Percentiles rank a stretch among this genome's conserved stretches.
phyloP scores from a whole-genome alignment of 2,329 filamentous ascomycete species.

The Fusarium palustre region DNA sequence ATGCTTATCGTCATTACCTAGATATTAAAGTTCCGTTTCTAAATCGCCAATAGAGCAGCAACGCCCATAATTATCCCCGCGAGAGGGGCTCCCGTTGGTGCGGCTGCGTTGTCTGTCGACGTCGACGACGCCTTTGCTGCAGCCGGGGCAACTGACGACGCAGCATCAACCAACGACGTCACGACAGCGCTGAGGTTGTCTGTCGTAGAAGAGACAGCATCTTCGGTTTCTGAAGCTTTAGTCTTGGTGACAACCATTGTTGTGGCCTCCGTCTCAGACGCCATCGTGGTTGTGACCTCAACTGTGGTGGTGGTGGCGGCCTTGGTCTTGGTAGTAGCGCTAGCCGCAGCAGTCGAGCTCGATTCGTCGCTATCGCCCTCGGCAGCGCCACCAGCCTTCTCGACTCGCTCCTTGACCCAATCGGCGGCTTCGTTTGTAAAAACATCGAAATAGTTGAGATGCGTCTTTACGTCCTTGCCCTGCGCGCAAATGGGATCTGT shows the following conservation, averaged over 20 bases:
- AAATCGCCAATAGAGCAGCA: slow-evolving; percentile 13
- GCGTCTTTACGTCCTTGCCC: slow-evolving; percentile 8
- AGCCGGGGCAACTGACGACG: slow-evolving; percentile 4
- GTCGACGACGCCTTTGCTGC: slow-evolving; percentile 11
- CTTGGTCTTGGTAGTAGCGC: slow-evolving; percentile 6
- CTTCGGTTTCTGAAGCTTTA: not conserved
- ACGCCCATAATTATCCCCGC: slow-evolving; percentile 10
- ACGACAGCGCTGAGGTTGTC: not conserved
- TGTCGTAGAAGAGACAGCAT: not conserved
- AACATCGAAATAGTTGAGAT: slow-evolving; percentile 23
- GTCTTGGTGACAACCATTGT: not conserved
- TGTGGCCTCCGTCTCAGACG: not conserved
- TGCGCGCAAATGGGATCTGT: slow-evolving; percentile 20
- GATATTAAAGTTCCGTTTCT: not conserved
- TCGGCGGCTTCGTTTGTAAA: slow-evolving; percentile 9
- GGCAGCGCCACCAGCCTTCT: slow-evolving; percentile 1
- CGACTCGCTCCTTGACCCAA: slow-evolving; percentile 15
- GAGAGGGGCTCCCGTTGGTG: slow-evolving; percentile 6
- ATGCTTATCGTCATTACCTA: not conserved
- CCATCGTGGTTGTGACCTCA: not conserved
- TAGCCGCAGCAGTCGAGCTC: not conserved
- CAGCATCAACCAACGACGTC: slow-evolving; percentile 1
- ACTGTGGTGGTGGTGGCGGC: not conserved
- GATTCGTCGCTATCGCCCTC: not conserved
- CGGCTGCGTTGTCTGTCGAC: slow-evolving; percentile 8